Base-by-base conservation (phyloP, 805 yeast species). In the Candida morakotiae region DNA sequence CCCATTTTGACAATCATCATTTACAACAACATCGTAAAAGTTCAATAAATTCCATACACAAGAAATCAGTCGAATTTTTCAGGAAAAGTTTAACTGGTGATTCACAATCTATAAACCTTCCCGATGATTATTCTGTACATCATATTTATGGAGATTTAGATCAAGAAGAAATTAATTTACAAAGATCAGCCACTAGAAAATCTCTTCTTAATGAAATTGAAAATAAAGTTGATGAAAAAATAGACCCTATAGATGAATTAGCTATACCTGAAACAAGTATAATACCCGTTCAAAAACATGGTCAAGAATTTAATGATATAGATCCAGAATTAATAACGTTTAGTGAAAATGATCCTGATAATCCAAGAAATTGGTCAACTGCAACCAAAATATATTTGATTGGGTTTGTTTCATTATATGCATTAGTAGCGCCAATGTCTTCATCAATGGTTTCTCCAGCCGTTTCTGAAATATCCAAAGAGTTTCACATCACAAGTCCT, bases 401-500 rank as follows among this genome's bases (percentile, higher is more conserved):
- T 21, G 46, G 41, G 5, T 41, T 63, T 28, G 69, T 63, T 1
- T 56, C 67, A 0, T 36, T 62, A 14, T 64, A 62, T 43, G 61
- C 69, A 3, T 52, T 65, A 32, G 53, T 64, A 6, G 60, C 69
- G 2, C 69, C 70, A 9, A 62, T 65, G 60, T 63, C 69, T 3
- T 63, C 69, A 6, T 62, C 71, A 5, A 62, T 65, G 35, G 43
- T 56, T 17, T 60, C 68, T 2, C 71, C 70, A 0, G 69, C 70
- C 2, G 49, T 58, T 42, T 31, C 50, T 14, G 47, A 48, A 21
- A 51, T 65, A 6, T 48, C 62, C 1, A 34, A 36, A 4, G 67
- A 62, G 3, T 58, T 65, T 23, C 41, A 52, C 16, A 60, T 65
- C 25, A 45, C 44, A 3, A 51, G 55, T 2, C 26, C 39, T 3